Evolutionary conservation across 192 early-diverging fungal species (phyloP), one percentile per base, ranked within the genome.

Genomic region (Mortierella antarctica): DNA sequence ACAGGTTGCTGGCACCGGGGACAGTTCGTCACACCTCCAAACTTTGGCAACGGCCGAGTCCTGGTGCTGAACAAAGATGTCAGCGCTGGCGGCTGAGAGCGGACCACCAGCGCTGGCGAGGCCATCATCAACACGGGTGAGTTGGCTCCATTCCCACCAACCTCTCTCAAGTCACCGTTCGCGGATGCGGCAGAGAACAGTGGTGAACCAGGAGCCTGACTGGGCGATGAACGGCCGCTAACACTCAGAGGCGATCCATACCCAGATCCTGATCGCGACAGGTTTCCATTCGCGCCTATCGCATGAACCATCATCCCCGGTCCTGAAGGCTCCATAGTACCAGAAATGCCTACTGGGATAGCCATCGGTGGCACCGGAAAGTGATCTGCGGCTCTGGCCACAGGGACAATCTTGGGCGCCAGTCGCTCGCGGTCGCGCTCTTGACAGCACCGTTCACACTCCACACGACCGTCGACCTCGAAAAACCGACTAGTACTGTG

Each of bases 11-110:
- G 71, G 65, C 87, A 88, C 12, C 87, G 66, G 9, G 85, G 83
- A 59, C 87, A 88, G 11, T 21, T 84, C 21, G 68, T 85, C 21
- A 69, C 72, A 12, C 87, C 87, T 18, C 87, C 87, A 45, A 88
- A 67, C 65, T 84, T 85, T 1, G 84, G 84, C 8, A 85, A 63
- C 2, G 84, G 79, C 17, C 73, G 63, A 11, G 83, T 85, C 20
- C 83, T 57, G 12, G 74, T 73, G 7, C 68, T 71, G 53, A 85
- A 85, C 41, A 85, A 60, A n/a, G 68, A 65, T 14, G 74, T 77
- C 53, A 82, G 23, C 45, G 53, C 55, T 14, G 74, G 66, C 0
- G 74, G 70, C 4, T 41, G 50, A 46, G 67, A 68, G 21, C 63
- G 60, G 9, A 66, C 47, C 17, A 60, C 67, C 6, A 67, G 15